Evolutionary conservation across 805 yeast genomes (phyloP), one percentile per base, ranked within the genome.

Genomic region (Metschnikowia amazonensis): DNA sequence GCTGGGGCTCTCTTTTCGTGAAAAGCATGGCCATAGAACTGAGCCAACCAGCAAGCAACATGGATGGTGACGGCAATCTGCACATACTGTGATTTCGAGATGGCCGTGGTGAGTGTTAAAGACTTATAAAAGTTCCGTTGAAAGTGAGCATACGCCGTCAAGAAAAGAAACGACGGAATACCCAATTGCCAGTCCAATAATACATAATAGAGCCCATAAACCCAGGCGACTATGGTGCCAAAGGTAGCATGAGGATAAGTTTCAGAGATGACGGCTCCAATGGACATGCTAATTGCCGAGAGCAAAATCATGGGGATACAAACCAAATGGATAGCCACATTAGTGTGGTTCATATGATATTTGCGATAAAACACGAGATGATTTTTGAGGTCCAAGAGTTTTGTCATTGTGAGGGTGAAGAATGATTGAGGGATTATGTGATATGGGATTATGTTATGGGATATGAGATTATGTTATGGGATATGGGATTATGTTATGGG

Each of bases 1-100:
- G 98, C 97, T 0, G 99, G 99, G 0, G 89, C 86, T 34, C 88
- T 73, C 48, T 74, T 75, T 60, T 92, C 99, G 59, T 81, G 86
- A 9, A 77, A 72, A 1, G 86, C 92, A 60, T 94, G 98, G 3
- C 97, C 97, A 41, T 84, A 72, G 63, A 92, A 89, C 58, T 94
- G 98, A 5, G 80, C 81, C 13, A 81, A 57, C 98, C 99, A 92
- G 8, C 86, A 69, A 1, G 67, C 30, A 0, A 75, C 60, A 60
- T 84, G 86, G 14, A 78, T 54, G 1, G 45, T 54, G n/a, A 68
- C 45, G 0, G 80, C 70, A 10, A 44, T 51, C 20, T 57, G 49
- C 29, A 59, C 44, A 50, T 62, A 59, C 55, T 66, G 51, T 33
- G 52, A 17, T 42, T 51, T 43, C 28, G 45, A 45, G 27, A 36